Conservation (phyloP, 129 eudicot genomes). For the Calendula officinalis region DNA sequence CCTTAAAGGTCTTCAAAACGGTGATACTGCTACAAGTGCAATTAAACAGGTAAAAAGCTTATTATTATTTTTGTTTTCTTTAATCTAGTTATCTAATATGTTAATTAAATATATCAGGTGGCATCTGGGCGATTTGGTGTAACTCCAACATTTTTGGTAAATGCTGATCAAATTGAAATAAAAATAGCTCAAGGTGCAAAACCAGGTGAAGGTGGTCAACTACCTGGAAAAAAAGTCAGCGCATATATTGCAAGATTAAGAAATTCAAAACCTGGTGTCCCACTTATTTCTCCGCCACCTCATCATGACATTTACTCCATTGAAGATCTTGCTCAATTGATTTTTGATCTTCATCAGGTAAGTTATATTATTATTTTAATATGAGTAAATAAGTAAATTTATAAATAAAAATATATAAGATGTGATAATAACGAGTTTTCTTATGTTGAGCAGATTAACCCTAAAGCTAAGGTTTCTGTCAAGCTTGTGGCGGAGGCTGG, state of each 20-base stretch:
- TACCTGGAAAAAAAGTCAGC: slow-evolving; percentile 99
- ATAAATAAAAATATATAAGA: not conserved
- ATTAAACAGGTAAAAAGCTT: slow-evolving; percentile 74
- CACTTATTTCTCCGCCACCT: slow-evolving; percentile 98
- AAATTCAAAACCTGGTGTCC: slow-evolving; percentile 98
- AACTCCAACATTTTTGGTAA: slow-evolving; percentile 95
- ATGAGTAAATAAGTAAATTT: not conserved
- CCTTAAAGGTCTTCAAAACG: slow-evolving; percentile 99
- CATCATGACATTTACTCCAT: slow-evolving; percentile 99
- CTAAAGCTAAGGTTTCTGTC: slow-evolving; percentile 96
- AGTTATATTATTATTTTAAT: slow-evolving; percentile 3
- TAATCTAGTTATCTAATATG: not conserved
- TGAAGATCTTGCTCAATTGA: slow-evolving; percentile 98
- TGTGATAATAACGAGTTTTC: slow-evolving; percentile 4
- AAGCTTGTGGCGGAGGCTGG: slow-evolving; percentile 99
- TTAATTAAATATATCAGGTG: slow-evolving; percentile 50
- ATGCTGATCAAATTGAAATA: slow-evolving; percentile 94
- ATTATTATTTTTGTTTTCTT: slow-evolving; percentile 13
- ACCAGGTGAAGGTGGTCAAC: slow-evolving; percentile 99
- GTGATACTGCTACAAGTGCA: slow-evolving; percentile 98
- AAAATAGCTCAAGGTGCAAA: slow-evolving; percentile 99
- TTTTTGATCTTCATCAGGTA: slow-evolving; percentile 99
- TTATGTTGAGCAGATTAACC: slow-evolving; percentile 70
- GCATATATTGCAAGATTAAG: slow-evolving; percentile 97
- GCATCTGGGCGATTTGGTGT: slow-evolving; percentile 99